Evolutionary conservation across 2,329 filamentous ascomycete genomes (phyloP).

Genomic region (Calonectria henricotiae): DNA sequence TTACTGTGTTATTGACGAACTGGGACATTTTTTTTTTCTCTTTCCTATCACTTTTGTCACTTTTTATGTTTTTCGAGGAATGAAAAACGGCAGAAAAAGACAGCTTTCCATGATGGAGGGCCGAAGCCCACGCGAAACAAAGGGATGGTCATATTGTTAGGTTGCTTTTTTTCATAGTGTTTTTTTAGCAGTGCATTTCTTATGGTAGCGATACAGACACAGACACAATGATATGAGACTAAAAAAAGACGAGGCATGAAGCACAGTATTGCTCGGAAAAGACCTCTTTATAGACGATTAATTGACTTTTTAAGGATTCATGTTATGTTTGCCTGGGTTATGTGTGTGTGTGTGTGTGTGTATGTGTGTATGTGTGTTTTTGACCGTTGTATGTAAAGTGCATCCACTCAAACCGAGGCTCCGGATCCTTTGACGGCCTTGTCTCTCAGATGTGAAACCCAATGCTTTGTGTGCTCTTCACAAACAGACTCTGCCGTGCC

Average conservation of each 20-base stretch:
- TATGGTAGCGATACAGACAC: slow-evolving; percentile 30
- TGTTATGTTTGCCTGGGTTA: neutral
- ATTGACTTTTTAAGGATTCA: slow-evolving; percentile 19
- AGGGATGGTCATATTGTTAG: slow-evolving; percentile 24
- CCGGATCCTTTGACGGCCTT: too few relatives aligned
- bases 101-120: slow-evolving; percentile 36
- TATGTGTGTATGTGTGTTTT: neutral
- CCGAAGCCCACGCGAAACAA: slow-evolving; percentile 35
- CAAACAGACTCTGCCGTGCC: neutral
- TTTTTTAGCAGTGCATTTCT: slow-evolving; percentile 36
- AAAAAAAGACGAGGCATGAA: slow-evolving; percentile 29
- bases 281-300: slow-evolving; percentile 29
- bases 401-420: too few relatives aligned
- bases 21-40: slow-evolving; percentile 1
- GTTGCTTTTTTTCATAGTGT: slow-evolving; percentile 18
- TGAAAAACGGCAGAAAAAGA: slow-evolving; percentile 33
- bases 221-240: slow-evolving; percentile 32
- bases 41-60: neutral
- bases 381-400: neutral
- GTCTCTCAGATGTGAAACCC: neutral
- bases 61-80: slow-evolving; percentile 15
- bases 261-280: slow-evolving; percentile 20
- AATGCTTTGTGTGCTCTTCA: neutral
- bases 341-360: neutral
- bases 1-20: slow-evolving; percentile 40